These are phyloP conservation scores for Styphnolobium japonicum DNA, from an alignment of 306 rosid species.

Conservation along the genomic window DNA sequence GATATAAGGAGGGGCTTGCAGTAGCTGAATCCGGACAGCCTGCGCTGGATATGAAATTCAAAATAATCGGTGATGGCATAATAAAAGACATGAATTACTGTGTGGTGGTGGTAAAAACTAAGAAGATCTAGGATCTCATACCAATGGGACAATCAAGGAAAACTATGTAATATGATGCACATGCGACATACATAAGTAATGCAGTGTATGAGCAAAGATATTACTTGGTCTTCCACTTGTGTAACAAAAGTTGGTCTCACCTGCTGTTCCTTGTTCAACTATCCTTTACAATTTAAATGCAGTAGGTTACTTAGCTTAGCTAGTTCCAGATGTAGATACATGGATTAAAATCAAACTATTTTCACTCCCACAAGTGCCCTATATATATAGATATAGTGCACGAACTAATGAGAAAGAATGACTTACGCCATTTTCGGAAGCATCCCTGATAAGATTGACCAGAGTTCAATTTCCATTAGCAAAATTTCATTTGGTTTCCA, in stretches of 20 bases:
- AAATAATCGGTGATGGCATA: slow-evolving; percentile 28
- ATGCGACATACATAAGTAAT: neutral
- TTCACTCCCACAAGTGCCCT: neutral
- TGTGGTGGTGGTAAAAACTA: neutral
- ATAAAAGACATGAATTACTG: slow-evolving; percentile 19
- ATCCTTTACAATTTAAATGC: neutral
- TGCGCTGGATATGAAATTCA: slow-evolving; percentile 64
- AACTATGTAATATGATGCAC: slow-evolving; percentile 21
- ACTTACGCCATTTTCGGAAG: slow-evolving; percentile 79
- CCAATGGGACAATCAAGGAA: slow-evolving; percentile 87
- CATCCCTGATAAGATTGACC: slow-evolving; percentile 91
- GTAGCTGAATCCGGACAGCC: slow-evolving; percentile 79
- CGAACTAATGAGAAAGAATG: slow-evolving; percentile 7
- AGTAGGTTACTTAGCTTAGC: neutral
- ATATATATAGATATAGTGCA: neutral
- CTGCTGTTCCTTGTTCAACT: neutral
- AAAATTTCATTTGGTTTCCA: slow-evolving; percentile 83
- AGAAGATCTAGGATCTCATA: slow-evolving; percentile 34
- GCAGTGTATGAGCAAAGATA: neutral
- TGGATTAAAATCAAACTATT: neutral
- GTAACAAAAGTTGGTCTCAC: neutral
- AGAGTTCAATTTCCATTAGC: slow-evolving; percentile 83
- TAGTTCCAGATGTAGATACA: neutral
- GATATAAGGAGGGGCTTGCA: slow-evolving; percentile 74
- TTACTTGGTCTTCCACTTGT: neutral